Evolutionary conservation across 2,329 filamentous ascomycete genomes (phyloP), one percentile per base, ranked within the genome.

Genomic region (Pseudocercospora cruenta): DNA sequence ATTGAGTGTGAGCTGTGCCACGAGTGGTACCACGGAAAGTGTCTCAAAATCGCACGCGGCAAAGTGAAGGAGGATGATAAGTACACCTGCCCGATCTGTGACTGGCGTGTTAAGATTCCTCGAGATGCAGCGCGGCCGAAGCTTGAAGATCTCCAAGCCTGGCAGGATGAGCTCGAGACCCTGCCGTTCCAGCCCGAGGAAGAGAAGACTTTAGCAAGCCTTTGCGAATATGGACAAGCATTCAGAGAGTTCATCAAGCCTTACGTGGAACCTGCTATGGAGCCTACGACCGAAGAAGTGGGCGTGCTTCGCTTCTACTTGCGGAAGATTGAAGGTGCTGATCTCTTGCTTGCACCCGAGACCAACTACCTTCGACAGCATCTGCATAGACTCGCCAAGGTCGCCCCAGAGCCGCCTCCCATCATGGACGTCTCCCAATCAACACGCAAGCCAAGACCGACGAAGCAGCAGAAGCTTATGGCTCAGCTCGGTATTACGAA

Each of bases 11-110:
- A 98, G 78, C 85, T 97, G 45, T 99, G 95, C 79, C 94, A 97
- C 75, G 95, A 99, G 82, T 99, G 95, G 95, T 99, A 99, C 76
- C 95, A 99, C 75, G 94, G 95, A 67, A 98, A 97, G 79, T 99
- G 95, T 74, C 84, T 99, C 43, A 99, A 99, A 82, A 97, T 99
- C 75, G 95, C 95, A 2, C 88, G 95, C 58, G 95, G 95, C 60
- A 99, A 98, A 77, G 92, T 99, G 73, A 98, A 98, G 80, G 95
- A 98, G 76, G 94, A 97, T 69, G 95, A 98, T 76, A 97, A 96
- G 78, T 99, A 97, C 77, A 98, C 94, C 1, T 99, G 95, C 75
- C 95, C 95, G 0, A 96, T 99, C 68, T 99, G 95, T 77, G 95
- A 99, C 78, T 97, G 94, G 88, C 90, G 95, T 19, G 91, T 97